Evolutionary conservation across 2,329 filamentous ascomycete species (phyloP).

Genomic region (Colletotrichum simmondsii): DNA sequence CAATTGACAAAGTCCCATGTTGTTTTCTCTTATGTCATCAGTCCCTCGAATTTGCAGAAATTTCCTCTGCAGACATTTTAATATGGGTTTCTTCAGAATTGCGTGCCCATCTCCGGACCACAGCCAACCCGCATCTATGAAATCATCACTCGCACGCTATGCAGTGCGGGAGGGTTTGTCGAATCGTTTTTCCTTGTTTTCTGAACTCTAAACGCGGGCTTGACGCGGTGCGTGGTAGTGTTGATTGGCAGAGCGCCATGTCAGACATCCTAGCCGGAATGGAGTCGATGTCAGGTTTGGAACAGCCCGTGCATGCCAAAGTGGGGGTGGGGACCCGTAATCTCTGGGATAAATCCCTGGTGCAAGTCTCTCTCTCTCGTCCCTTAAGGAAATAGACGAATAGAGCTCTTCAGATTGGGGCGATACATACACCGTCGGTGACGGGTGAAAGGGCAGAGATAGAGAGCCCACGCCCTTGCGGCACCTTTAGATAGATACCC

Average conservation of each 20-base stretch:
- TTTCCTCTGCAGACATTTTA: constrained; percentile 11
- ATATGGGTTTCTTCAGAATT: constrained; percentile 7
- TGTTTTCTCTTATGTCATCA: background rate
- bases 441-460: constrained; percentile 4
- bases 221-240: background rate
- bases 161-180: constrained; percentile 3
- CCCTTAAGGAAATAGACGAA: background rate
- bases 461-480: background rate
- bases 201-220: constrained; percentile 17
- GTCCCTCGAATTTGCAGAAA: background rate
- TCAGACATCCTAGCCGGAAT: constrained; percentile 15
- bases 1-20: background rate
- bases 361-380: background rate
- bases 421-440: constrained; percentile 3
- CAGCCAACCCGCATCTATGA: background rate
- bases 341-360: constrained; percentile 16
- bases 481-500: constrained; percentile 12
- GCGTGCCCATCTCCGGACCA: background rate
- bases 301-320: constrained; percentile 20
- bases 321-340: constrained; percentile 28
- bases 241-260: constrained; percentile 23
- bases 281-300: constrained; percentile 5
- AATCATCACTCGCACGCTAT: constrained; percentile 5
- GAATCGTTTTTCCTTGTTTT: constrained; percentile 12
- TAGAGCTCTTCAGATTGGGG: constrained; percentile 9